Evolutionary conservation across 2,329 filamentous ascomycete genomes (phyloP).

Genomic region (Fusarium sp.): DNA sequence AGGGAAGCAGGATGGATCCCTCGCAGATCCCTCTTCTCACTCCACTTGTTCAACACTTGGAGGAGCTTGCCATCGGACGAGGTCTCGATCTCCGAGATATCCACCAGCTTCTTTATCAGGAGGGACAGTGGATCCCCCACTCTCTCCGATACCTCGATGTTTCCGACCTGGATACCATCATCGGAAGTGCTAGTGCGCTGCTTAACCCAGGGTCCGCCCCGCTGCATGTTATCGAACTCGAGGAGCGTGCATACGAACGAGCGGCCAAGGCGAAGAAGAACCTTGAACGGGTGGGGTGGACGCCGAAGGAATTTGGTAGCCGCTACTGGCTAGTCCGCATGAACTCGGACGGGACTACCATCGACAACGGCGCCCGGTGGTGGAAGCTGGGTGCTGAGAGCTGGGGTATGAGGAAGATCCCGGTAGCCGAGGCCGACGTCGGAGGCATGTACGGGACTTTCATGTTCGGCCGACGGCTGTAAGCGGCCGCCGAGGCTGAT

Average conservation of each 20-base stretch:
- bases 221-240: slow-evolving; percentile 81
- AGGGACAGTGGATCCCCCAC: slow-evolving; percentile 60
- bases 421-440: slow-evolving; percentile 90
- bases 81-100: slow-evolving; percentile 75
- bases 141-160: slow-evolving; percentile 81
- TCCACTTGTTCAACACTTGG: slow-evolving; percentile 74
- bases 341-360: slow-evolving; percentile 50
- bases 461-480: slow-evolving; percentile 72
- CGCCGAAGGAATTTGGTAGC: slow-evolving; percentile 74
- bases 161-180: slow-evolving; percentile 70
- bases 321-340: slow-evolving; percentile 75
- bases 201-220: slow-evolving; percentile 72
- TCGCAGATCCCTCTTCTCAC: slow-evolving; percentile 73
- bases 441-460: slow-evolving; percentile 90
- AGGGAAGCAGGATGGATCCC: slow-evolving; percentile 76
- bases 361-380: slow-evolving; percentile 64
- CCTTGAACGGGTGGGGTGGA: slow-evolving; percentile 75
- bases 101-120: slow-evolving; percentile 70
- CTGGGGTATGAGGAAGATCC: slow-evolving; percentile 92
- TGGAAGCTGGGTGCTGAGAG: slow-evolving; percentile 90
- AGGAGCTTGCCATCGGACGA: slow-evolving; percentile 80
- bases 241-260: slow-evolving; percentile 73
- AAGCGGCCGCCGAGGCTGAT: slow-evolving; percentile 40
- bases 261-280: slow-evolving; percentile 72
- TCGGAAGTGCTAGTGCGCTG: slow-evolving; percentile 69